Base-by-base conservation (phyloP, 805 yeast genomes). In the Vanderwaltozyma yarrowii region DNA sequence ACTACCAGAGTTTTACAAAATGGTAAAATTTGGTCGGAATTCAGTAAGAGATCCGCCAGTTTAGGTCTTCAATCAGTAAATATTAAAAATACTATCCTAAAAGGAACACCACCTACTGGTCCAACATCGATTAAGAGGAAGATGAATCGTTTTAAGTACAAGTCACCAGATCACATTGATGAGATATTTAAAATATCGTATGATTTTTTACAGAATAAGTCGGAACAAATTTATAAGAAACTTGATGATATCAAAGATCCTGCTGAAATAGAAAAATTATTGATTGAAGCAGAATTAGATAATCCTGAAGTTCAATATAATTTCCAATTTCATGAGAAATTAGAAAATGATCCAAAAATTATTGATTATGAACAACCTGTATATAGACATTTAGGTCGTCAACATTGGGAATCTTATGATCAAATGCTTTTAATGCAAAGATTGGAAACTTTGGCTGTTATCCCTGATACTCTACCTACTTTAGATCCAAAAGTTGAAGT, bases 401-500 rank as follows among this genome's bases (percentile, higher is more conserved):
- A 78, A 44, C 73, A 79, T 45, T 89, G 96, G 96, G 73, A 76
- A 56, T 50, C 57, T 5, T 68, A 78, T 45, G 78, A 74, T 32
- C 74, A 76, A 60, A 81, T 86, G 84, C 56, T 85, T 36, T 66
- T 80, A 37, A 85, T 92, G 92, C 96, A 92, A 65, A 77, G 97
- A 66, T 62, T 92, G 38, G 98, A 92, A 64, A 77, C 81, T 40
- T 65, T 86, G 48, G 73, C 72, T 31, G 85, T 85, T 31, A 83
- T 92, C 42, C 98, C 98, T 13, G 98, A 92, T 57, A 88, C 97
- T 3, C 57, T 92, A 59, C 92, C 96, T 20, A 87, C 96, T 2
- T 61, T 92, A 40, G 78, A 73, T 9, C 97, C 97, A 15, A 64
- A 70, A 45, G 89, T 75, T 14, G 86, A 82, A 37, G 83, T 89